Evolutionary conservation across 2,329 filamentous ascomycete species (phyloP).

Genomic region (Cladosporium sp.): DNA sequence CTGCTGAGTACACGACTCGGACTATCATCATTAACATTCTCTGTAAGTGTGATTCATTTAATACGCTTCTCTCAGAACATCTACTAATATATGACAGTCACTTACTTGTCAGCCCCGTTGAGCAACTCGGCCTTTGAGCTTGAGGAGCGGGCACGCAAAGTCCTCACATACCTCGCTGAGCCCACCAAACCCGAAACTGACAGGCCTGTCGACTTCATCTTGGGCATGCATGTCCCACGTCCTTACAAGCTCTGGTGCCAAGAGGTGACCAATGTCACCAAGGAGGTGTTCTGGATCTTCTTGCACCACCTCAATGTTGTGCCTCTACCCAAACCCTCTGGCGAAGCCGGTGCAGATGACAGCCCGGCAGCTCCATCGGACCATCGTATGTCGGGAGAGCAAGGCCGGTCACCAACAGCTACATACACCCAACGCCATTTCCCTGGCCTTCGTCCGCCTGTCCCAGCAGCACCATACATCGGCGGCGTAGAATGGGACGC

Average conservation of each 20-base stretch:
- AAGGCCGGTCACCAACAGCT: constrained; percentile 30
- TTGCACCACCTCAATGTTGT: constrained; percentile 91
- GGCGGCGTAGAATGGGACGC: constrained; percentile 98
- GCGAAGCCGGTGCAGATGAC: not conserved
- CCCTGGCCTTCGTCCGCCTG: constrained; percentile 81
- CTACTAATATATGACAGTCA: constrained; percentile 51
- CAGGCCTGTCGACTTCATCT: constrained; percentile 79
- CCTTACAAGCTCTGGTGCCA: constrained; percentile 95
- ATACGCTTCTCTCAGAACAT: not conserved
- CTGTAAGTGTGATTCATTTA: constrained; percentile 41
- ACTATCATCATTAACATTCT: constrained; percentile 86
- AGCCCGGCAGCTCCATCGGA: constrained; percentile 28
- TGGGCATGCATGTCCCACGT: constrained; percentile 82
- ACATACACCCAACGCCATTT: constrained; percentile 69
- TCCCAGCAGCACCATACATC: constrained; percentile 92
- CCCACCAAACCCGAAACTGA: constrained; percentile 74
- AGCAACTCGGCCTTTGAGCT: constrained; percentile 49
- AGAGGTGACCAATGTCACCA: constrained; percentile 88
- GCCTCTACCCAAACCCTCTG: constrained; percentile 54
- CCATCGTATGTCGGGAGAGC: constrained; percentile 22
- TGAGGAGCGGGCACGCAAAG: constrained; percentile 64
- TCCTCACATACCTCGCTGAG: constrained; percentile 79
- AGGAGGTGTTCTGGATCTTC: constrained; percentile 99
- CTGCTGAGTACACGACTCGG: constrained; percentile 92
- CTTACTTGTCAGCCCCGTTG: constrained; percentile 73